Evolutionary conservation across 192 early-diverging fungal genomes (phyloP), one percentile per base, ranked within the genome.

Genomic region (Coemansia sp.): DNA sequence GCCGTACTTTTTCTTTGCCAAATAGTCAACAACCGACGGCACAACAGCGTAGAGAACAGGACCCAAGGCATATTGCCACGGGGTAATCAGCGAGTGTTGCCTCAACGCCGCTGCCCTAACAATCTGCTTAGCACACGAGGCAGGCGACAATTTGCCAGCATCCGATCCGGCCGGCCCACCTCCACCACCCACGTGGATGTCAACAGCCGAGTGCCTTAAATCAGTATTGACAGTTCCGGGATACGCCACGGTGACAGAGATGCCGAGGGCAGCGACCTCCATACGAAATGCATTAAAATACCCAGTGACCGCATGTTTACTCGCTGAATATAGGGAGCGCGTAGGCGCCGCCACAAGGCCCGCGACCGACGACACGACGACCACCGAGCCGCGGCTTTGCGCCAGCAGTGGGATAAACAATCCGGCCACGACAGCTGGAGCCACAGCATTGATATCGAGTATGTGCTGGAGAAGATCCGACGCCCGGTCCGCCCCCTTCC

Each of bases 231-330:
- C 93, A 0, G 91, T 91, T 1, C 89, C 92, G 11, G 93, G 93
- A 65, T 88, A 88, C 0, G 86, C 87, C 3, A 92, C 70, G 14
- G 87, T 87, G 6, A 96, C 85, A 33, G 86, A 80, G 9, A 93
- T 85, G 17, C 88, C 88, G 8, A 85, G 78, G 11, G 19, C 55
- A 0, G 73, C 80, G 4, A 94, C 72, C 69, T 96, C 94, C 69
- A 94, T 92, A 1, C 94, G 86, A 37, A 96, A 67, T 6, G 93
- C 82, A 49, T 87, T 84, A 84, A 96, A 94, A 75, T 91, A 96
- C 0, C 92, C 94, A 30, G 89, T 88, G 4, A 92, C 76, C 0
- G 94, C 94, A 66, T 92, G 90, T 55, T 96, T 96, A 58, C 87
- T 88, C 2, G 90, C 89, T 43, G 88, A 86, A 66, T 96, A 96